Conservation (phyloP, 2,329 filamentous ascomycete genomes). For the Trichophyton mentagrophytes region DNA sequence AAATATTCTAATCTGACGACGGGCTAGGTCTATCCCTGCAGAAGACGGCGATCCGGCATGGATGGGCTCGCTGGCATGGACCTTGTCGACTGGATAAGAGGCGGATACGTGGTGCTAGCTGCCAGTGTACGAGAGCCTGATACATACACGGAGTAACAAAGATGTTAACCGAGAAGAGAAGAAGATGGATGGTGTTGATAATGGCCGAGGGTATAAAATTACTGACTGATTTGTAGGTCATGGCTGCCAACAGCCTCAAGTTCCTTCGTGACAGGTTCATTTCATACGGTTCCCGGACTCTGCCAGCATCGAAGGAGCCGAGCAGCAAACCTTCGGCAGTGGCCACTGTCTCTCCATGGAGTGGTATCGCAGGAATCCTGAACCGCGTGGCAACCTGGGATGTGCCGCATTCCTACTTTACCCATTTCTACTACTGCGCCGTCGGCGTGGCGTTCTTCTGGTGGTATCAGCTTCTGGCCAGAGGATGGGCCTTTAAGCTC, state of each 20-base stretch:
- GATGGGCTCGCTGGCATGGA: constrained; percentile 1
- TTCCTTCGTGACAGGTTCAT: constrained; percentile 44
- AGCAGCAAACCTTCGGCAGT: constrained; percentile 1
- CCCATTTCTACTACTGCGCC: constrained; percentile 71
- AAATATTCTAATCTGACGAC: background rate
- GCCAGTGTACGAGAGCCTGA: constrained; percentile 1
- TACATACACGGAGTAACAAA: background rate
- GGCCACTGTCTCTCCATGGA: background rate
- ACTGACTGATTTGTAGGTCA: constrained; percentile 23
- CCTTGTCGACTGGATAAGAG: constrained; percentile 3
- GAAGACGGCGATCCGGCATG: background rate
- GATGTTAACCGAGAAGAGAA: too few species aligned
- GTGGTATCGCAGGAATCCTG: constrained; percentile 22
- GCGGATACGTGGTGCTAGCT: background rate
- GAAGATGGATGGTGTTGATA: too few species aligned
- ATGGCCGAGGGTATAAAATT: background rate
- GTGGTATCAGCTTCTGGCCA: constrained; percentile 48
- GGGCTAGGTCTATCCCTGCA: background rate
- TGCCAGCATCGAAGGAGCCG: constrained; percentile 12
- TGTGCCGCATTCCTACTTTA: constrained; percentile 82
- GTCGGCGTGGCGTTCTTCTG: constrained; percentile 60
- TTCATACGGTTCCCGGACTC: constrained; percentile 46
- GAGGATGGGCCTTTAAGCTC: constrained; percentile 42
- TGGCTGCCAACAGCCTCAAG: constrained; percentile 40
- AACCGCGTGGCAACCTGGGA: constrained; percentile 43